phyloP scores from a whole-genome alignment of 2,329 filamentous ascomycete genomes.

The Talaromyces marneffei region DNA sequence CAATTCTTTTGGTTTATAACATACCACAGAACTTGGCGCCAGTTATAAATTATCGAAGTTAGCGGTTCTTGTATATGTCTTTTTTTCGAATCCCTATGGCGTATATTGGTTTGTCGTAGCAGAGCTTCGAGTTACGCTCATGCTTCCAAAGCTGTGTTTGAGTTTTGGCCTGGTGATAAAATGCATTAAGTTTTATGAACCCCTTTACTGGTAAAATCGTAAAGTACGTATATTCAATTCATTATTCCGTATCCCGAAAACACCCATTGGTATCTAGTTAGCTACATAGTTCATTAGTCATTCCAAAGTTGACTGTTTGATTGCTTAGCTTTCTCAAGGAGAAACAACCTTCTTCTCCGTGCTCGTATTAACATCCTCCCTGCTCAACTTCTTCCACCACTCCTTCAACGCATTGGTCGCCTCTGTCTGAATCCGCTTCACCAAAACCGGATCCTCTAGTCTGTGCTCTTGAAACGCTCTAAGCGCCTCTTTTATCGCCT shows the following conservation, averaged over 20 bases:
- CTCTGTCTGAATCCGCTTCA: constrained; percentile 1
- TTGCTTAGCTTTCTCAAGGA: neutral
- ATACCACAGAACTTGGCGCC: neutral
- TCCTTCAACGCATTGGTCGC: neutral
- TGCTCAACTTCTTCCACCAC: constrained; percentile 7
- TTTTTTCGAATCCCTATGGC: neutral
- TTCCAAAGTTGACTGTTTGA: no score
- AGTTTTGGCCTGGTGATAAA: neutral
- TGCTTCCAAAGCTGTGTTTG: no score
- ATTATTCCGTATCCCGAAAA: neutral
- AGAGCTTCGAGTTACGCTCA: neutral
- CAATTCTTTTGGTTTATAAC: neutral
- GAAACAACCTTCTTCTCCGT: neutral
- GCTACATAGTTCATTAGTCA: neutral
- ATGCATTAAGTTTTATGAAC: neutral
- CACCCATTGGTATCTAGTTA: neutral
- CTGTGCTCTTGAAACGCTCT: neutral
- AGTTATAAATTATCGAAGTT: neutral
- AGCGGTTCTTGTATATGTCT: neutral
- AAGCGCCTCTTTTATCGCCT: neutral
- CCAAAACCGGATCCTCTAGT: constrained; percentile 6
- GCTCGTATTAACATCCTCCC: neutral
- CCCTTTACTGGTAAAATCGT: neutral
- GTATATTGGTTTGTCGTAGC: neutral
- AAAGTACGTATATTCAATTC: neutral